Conservation (phyloP, 2,329 filamentous ascomycete genomes). For the Neonectria punicea region DNA sequence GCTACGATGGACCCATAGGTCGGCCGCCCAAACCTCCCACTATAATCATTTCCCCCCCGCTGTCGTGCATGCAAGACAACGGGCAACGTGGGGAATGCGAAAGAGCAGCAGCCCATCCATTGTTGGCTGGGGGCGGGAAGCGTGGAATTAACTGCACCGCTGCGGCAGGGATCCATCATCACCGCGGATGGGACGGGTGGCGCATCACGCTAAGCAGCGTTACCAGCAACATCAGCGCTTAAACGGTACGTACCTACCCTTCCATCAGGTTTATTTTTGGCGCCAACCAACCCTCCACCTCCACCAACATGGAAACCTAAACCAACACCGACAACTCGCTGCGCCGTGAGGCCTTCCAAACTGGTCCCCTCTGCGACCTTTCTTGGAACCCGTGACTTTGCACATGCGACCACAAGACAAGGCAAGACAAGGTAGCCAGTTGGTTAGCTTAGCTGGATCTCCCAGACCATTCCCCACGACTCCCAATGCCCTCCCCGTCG, state of each 20-base stretch:
- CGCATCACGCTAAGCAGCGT: slow-evolving; percentile 12
- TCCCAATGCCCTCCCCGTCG: background rate
- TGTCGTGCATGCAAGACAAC: background rate
- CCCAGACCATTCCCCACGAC: background rate
- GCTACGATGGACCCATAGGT: background rate
- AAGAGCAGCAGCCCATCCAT: background rate
- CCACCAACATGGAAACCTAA: slow-evolving; percentile 4
- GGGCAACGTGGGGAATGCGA: background rate
- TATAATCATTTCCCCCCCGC: too few relatives aligned
- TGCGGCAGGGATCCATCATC: background rate
- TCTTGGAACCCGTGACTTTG: slow-evolving; percentile 2
- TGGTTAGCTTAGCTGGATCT: background rate
- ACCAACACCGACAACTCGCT: background rate
- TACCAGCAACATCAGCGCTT: slow-evolving; percentile 26
- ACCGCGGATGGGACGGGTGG: slow-evolving; percentile 9
- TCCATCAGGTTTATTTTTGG: slow-evolving; percentile 24
- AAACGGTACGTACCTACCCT: background rate
- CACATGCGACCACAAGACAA: slow-evolving; percentile 15
- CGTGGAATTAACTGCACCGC: background rate
- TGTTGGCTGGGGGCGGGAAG: background rate
- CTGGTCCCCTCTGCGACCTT: background rate
- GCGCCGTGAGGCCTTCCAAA: background rate
- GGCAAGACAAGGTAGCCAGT: background rate
- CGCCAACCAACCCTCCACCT: slow-evolving; percentile 8
- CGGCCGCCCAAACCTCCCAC: background rate